A percentile compares a stretch with the other conserved stretches of the same genome.
phyloP scores from a whole-genome alignment of 768 basidiomycete genomes.

The Mycena sanguinolenta region DNA sequence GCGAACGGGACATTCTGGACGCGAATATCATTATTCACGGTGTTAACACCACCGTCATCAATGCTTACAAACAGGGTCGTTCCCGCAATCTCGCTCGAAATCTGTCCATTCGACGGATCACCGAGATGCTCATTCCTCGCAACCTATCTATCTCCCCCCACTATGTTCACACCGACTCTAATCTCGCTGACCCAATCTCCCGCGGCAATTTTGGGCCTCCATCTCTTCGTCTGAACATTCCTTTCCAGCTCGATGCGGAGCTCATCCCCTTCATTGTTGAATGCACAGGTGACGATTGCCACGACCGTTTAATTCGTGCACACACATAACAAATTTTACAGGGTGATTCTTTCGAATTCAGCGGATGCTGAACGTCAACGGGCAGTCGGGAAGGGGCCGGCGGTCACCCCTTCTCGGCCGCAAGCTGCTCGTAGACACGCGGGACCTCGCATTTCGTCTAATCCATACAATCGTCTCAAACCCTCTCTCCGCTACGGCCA shows the following conservation, averaged over 20 bases:
- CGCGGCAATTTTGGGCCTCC: constrained; percentile 33
- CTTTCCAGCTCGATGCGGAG: constrained; percentile 36
- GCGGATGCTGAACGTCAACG: constrained; percentile 13
- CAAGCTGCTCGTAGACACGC: constrained; percentile 16
- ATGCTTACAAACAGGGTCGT: constrained; percentile 8
- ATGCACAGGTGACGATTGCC: constrained; percentile 16
- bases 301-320: constrained; percentile 14
- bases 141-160: constrained; percentile 40
- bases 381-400: constrained; percentile 14
- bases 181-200: constrained; percentile 50
- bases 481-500: constrained; percentile 1
- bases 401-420: constrained; percentile 22
- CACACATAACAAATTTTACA: constrained; percentile 4
- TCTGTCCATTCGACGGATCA: constrained; percentile 10
- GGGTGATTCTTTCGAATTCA: background rate
- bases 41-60: no score
- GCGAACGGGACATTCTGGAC: no score
- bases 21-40: no score
- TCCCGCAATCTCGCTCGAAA: constrained; percentile 10
- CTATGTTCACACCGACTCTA: constrained; percentile 44
- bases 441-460: constrained; percentile 17
- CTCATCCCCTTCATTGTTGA: constrained; percentile 24
- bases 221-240: background rate
- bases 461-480: constrained; percentile 20
- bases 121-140: constrained; percentile 21